Evolutionary conservation across 2,329 filamentous ascomycete genomes (phyloP), one percentile per base, ranked within the genome.

Genomic region (Phialophora macrospora): DNA sequence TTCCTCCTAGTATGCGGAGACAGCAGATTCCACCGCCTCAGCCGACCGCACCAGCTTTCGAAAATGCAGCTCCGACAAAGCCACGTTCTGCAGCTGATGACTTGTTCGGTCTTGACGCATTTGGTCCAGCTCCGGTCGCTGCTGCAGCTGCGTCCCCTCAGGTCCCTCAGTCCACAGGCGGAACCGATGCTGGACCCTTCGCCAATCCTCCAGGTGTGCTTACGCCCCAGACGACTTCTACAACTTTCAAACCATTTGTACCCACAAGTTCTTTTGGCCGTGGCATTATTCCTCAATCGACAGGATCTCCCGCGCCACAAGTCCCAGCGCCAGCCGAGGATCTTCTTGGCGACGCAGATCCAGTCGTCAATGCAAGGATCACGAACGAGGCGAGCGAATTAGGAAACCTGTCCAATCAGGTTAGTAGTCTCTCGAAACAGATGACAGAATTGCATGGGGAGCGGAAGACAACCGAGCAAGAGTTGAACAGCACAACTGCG

Each of bases 361-460:
- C 90, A 1, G 93, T 96, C 74, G 88, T 93, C 62, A 94, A 89
- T 79, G 95, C 90, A 77, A 96, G 91, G 76, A 82, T 98, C 28
- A 95, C 90, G 0, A 90, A 88, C 70, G 95, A 99, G 75, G 95
- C 93, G 2, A 90, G 91, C 0, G 95, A 99, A 77, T 84, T 99
- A 64, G 95, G 93, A 59, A 98, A 99, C 75, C 84, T 99, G 72
- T 97, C 94, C 0, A 98, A 96, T 76, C 95, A 98, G 77, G 92
- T 99, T 70, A 89, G 92, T 34, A 94, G 91, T 2, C 80, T 99
- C 62, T 90, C 93, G 0, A 96, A 90, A 74, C 93, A 99, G 79
- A 97, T 96, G 88, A 92, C 97, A 75, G 92, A 94, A 72, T 90
- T 97, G 1, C 92, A 96, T 76, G 87, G 84, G 38, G 94, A 97